Percentiles rank a stretch among this genome's conserved stretches.
Evolutionary conservation across 2,329 filamentous ascomycete genomes (phyloP).

Genomic region (Hypoxylon sp.): DNA sequence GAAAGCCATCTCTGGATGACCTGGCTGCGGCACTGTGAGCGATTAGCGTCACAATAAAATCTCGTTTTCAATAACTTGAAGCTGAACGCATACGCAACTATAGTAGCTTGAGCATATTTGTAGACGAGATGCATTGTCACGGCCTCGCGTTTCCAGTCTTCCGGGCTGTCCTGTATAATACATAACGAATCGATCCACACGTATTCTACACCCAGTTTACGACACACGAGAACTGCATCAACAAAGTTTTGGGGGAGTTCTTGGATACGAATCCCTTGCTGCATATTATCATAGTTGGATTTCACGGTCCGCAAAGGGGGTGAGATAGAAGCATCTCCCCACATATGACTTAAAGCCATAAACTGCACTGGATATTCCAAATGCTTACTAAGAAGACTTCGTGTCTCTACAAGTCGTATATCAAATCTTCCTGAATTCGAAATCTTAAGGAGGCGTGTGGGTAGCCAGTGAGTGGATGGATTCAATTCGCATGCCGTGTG

Average conservation of each 20-base stretch:
- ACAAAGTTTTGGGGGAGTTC: neutral
- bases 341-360: neutral
- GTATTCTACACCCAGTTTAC: neutral
- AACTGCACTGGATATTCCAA: neutral
- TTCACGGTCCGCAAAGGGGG: constrained; percentile 1
- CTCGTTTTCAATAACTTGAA: neutral
- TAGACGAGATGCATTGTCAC: neutral
- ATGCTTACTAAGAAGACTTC: neutral
- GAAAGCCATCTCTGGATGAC: neutral
- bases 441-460: neutral
- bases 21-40: neutral
- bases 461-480: neutral
- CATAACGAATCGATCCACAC: constrained; percentile 13
- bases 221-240: neutral
- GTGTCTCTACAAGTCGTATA: neutral
- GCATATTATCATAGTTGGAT: neutral
- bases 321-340: neutral
- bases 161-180: constrained; percentile 2
- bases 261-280: neutral
- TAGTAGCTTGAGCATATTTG: neutral
- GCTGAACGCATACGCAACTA: neutral
- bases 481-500: neutral
- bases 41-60: neutral
- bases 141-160: constrained; percentile 5
- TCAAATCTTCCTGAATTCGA: neutral